These are phyloP conservation scores for Monosporascus cannonballus DNA, from an alignment of 2,329 filamentous ascomycete genomes.

Conservation along the genomic window DNA sequence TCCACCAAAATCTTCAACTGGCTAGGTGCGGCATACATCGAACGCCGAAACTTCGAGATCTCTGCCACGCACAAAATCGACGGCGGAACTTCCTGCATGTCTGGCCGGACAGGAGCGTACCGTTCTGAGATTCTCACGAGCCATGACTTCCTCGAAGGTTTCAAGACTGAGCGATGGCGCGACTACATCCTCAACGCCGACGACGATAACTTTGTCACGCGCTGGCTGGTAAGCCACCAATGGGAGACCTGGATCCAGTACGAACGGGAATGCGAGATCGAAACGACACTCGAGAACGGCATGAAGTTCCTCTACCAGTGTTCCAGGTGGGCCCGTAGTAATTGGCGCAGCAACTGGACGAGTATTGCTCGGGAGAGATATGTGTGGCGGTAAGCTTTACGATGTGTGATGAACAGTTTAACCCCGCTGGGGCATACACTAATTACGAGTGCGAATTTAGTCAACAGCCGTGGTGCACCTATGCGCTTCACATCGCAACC, in stretches of 20 bases:
- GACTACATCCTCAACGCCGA: slow-evolving; percentile 90
- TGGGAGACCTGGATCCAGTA: slow-evolving; percentile 98
- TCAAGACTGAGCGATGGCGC: slow-evolving; percentile 87
- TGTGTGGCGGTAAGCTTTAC: slow-evolving; percentile 72
- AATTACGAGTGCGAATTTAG: slow-evolving; percentile 37
- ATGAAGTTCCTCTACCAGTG: slow-evolving; percentile 89
- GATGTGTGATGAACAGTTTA: no score
- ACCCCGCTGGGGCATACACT: slow-evolving; percentile 1
- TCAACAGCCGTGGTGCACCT: slow-evolving; percentile 88
- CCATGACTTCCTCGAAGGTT: slow-evolving; percentile 77
- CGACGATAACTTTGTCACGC: slow-evolving; percentile 96
- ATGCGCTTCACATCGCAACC: slow-evolving; percentile 87
- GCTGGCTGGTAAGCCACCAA: slow-evolving; percentile 86
- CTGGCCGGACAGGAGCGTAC: slow-evolving; percentile 88
- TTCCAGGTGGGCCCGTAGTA: slow-evolving; percentile 90
- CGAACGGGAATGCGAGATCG: slow-evolving; percentile 81
- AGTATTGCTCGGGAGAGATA: slow-evolving; percentile 78
- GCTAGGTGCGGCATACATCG: slow-evolving; percentile 85
- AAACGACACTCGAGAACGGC: slow-evolving; percentile 88
- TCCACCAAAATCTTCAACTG: slow-evolving; percentile 73
- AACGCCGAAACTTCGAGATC: slow-evolving; percentile 93
- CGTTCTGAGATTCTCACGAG: slow-evolving; percentile 82
- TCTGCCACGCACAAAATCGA: slow-evolving; percentile 93
- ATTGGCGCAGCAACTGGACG: slow-evolving; percentile 95
- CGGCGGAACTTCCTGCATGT: slow-evolving; percentile 94